These are phyloP conservation scores for Lentinula aciculospora DNA, from an alignment of 768 basidiomycete species.

Conservation along the genomic window DNA sequence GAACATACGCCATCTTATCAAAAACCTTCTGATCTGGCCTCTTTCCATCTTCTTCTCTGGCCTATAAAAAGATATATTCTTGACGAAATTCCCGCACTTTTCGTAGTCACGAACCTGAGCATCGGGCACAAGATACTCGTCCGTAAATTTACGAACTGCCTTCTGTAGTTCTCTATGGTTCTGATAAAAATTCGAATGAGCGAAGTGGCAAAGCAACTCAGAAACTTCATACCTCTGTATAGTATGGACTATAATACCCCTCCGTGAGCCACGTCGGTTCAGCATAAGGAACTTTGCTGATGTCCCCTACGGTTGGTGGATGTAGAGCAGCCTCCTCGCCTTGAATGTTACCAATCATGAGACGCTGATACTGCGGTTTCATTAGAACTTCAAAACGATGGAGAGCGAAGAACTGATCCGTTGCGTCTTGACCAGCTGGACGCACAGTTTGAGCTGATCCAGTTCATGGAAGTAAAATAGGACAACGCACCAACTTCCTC, in stretches of 20 bases:
- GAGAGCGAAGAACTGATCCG: conserved; percentile 73
- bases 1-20: conserved; percentile 72
- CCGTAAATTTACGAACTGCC: conserved; percentile 59
- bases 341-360: conserved; percentile 59
- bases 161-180: conserved; percentile 51
- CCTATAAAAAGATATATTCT: conserved; percentile 18
- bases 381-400: conserved; percentile 68
- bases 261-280: conserved; percentile 72
- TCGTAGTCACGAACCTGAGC: conserved; percentile 23
- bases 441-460: neutral
- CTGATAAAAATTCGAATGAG: conserved; percentile 21
- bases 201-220: neutral
- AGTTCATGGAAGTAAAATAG: neutral
- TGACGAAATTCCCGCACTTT: neutral
- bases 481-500: conserved; percentile 57
- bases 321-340: conserved; percentile 51
- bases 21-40: conserved; percentile 68
- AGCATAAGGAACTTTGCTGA: conserved; percentile 70
- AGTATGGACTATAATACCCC: conserved; percentile 72
- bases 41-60: conserved; percentile 82
- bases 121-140: conserved; percentile 54
- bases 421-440: conserved; percentile 70
- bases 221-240: conserved; percentile 47
- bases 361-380: conserved; percentile 57
- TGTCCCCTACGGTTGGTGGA: conserved; percentile 39